These are phyloP conservation scores for Periconia sp. DNA, from an alignment of 2,329 filamentous ascomycete species.

Conservation along the genomic window DNA sequence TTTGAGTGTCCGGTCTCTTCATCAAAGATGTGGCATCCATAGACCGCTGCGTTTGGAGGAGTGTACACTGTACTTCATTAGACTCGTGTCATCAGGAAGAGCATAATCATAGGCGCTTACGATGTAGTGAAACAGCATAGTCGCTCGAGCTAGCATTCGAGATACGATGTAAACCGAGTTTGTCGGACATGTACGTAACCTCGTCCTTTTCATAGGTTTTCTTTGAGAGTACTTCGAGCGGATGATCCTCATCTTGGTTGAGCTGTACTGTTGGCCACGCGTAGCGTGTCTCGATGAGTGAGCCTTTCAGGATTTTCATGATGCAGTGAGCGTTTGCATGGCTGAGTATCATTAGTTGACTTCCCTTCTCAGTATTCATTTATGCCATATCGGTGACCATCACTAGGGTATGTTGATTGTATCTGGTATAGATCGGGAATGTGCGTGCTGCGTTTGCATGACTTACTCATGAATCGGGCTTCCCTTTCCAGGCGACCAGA, in stretches of 20 bases:
- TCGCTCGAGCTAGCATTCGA: slow-evolving; percentile 73
- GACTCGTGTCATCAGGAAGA: background rate
- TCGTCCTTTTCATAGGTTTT: slow-evolving; percentile 72
- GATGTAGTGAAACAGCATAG: slow-evolving; percentile 83
- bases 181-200: slow-evolving; percentile 89
- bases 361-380: too few species aligned
- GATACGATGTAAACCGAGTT: slow-evolving; percentile 84
- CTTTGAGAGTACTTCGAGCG: slow-evolving; percentile 70
- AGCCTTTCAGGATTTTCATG: slow-evolving; percentile 85
- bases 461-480: slow-evolving; percentile 80
- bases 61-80: slow-evolving; percentile 68
- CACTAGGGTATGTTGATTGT: slow-evolving; percentile 10
- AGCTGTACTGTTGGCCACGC: slow-evolving; percentile 66
- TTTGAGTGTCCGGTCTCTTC: slow-evolving; percentile 66
- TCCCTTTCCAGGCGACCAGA: slow-evolving; percentile 84
- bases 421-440: too few species aligned
- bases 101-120: slow-evolving; percentile 50
- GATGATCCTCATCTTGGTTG: slow-evolving; percentile 54
- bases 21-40: slow-evolving; percentile 83
- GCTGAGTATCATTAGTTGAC: slow-evolving; percentile 27
- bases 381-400: slow-evolving; percentile 46
- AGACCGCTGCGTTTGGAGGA: slow-evolving; percentile 84
- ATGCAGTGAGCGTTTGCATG: slow-evolving; percentile 81
- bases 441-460: slow-evolving; percentile 59
- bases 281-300: slow-evolving; percentile 81